Percentiles rank a stretch among this genome's conserved stretches.
These are phyloP conservation scores for Skeletonema grethae DNA, from an alignment of 108 stramenopile species.

Conservation along the genomic window DNA sequence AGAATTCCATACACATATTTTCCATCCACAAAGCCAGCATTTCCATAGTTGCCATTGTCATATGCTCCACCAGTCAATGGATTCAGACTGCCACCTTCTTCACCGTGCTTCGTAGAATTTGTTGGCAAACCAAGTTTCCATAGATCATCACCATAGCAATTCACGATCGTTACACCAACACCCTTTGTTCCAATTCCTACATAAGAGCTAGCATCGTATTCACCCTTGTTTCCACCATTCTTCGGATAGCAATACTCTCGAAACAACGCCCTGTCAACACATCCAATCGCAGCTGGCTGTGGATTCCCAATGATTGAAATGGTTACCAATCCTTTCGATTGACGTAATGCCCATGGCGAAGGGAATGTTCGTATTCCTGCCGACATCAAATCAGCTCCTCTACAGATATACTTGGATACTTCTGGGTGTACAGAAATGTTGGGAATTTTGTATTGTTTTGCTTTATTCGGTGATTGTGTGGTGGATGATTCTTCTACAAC, in stretches of 20 bases:
- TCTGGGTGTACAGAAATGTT: conserved; percentile 35
- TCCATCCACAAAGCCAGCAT: conserved; percentile 75
- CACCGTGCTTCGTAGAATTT: background rate
- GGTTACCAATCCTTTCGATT: conserved; percentile 50
- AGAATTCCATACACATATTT: conserved; percentile 47
- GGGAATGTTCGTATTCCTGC: conserved; percentile 70
- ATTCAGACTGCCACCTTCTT: conserved; percentile 19
- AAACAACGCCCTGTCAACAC: conserved; percentile 33
- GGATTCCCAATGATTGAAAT: conserved; percentile 68
- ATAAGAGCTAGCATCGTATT: background rate
- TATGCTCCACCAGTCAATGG: conserved; percentile 53
- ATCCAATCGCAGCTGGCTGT: conserved; percentile 76
- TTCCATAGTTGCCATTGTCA: conserved; percentile 81
- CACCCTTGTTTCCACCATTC: conserved; percentile 10
- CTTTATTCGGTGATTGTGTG: conserved; percentile 27
- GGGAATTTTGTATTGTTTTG: conserved; percentile 30
- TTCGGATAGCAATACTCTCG: conserved; percentile 42
- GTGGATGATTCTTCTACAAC: background rate
- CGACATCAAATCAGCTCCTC: conserved; percentile 85
- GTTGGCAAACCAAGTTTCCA: conserved; percentile 52
- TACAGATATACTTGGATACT: conserved; percentile 78
- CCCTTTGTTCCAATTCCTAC: conserved; percentile 71
- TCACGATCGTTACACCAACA: conserved; percentile 65
- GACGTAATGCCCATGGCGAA: conserved; percentile 36
- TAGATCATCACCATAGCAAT: conserved; percentile 85